Base-by-base conservation (phyloP, 495 filamentous ascomycete species). In the Entonaema liquescens region DNA sequence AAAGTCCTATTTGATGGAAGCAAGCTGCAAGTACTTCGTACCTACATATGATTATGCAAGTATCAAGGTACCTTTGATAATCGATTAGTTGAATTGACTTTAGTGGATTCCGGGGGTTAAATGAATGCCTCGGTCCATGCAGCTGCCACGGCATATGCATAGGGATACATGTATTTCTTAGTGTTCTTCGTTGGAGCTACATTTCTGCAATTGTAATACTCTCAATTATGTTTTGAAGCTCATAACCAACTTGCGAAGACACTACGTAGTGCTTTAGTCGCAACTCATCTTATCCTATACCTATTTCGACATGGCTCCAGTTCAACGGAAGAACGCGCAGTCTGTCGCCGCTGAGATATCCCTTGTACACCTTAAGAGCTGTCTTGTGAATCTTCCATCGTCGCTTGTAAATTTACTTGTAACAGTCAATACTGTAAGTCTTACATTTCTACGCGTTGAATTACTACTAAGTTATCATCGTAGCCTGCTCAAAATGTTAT, bases 401-500 rank as follows among this genome's bases (percentile, higher is more conserved):
- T 92, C 92, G 3, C 83, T 98, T 26, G 92, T 94, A 50, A 87
- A 89, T 13, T 79, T 97, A 50, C 88, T 99, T 62, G 87, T 93
- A 70, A 95, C 92, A 79, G 87, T 93, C 65, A 96, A 98, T 79
- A 92, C 94, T 40, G 92, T 96, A 83, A 80, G 92, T 6, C 77
- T 17, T 9, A 31, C 38, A 8, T 19, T 44, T 17, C 23, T 28
- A 15, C 3, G 9, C n/a, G 2, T 53, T 49, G 19, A n/a, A 38
- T 67, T 9, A 52, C 9, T 57, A 9, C 64, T 70, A 25, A 77
- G 66, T 52, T 15, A 9, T 21, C 25, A 58, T 3, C 52, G 17
- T 74, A 96, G 91, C 85, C 93, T 58, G 92, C 92, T 35, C 95
- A 99, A 79, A 97, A 98, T 91, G 92, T 98, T 70, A 86, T 98